A percentile compares a stretch with the other conserved stretches of the same genome.
phyloP scores from a whole-genome alignment of 2,329 filamentous ascomycete species.

The Scedosporium aurantiacum region DNA sequence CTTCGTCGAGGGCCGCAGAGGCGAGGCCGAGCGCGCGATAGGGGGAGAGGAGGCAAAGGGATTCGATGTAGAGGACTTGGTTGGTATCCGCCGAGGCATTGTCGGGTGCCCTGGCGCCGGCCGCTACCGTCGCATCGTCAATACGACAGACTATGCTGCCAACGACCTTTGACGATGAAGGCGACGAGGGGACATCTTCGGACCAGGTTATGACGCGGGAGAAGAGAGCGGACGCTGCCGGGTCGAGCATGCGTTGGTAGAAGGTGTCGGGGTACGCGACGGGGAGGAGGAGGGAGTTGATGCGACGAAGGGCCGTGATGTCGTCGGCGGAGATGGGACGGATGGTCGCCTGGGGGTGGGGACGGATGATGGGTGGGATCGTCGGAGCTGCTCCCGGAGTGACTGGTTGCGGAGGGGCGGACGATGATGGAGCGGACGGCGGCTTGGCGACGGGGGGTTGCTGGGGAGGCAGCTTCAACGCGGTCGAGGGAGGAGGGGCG shows the following conservation, averaged over 20 bases:
- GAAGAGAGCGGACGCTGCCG: slow-evolving; percentile 38
- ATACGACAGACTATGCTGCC: slow-evolving; percentile 53
- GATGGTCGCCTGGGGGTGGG: slow-evolving; percentile 40
- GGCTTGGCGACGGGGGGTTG: slow-evolving; percentile 15
- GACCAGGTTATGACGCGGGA: slow-evolving; percentile 50
- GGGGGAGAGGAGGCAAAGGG: slow-evolving; percentile 50
- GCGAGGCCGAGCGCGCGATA: slow-evolving; percentile 51
- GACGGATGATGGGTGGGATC: slow-evolving; percentile 16
- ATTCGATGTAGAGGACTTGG: slow-evolving; percentile 52
- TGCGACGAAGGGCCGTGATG: slow-evolving; percentile 48
- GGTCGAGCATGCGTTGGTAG: slow-evolving; percentile 44
- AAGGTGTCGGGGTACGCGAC: slow-evolving; percentile 54
- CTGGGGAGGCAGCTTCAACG: slow-evolving; percentile 13
- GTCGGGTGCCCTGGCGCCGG: slow-evolving; percentile 10
- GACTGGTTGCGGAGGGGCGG: slow-evolving; percentile 16
- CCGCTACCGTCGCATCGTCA: slow-evolving; percentile 23
- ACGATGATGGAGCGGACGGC: slow-evolving; percentile 23
- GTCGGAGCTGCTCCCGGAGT: slow-evolving; percentile 14
- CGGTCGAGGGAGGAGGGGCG: slow-evolving; percentile 21
- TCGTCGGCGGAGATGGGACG: slow-evolving; percentile 38
- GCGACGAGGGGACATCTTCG: slow-evolving; percentile 22
- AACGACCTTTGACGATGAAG: slow-evolving; percentile 36
- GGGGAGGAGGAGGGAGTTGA: slow-evolving; percentile 54
- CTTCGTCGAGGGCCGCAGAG: slow-evolving; percentile 42
- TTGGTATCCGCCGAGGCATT: slow-evolving; percentile 10